Base-by-base conservation (phyloP, 768 basidiomycete species). In the Tubosaeta sp. region DNA sequence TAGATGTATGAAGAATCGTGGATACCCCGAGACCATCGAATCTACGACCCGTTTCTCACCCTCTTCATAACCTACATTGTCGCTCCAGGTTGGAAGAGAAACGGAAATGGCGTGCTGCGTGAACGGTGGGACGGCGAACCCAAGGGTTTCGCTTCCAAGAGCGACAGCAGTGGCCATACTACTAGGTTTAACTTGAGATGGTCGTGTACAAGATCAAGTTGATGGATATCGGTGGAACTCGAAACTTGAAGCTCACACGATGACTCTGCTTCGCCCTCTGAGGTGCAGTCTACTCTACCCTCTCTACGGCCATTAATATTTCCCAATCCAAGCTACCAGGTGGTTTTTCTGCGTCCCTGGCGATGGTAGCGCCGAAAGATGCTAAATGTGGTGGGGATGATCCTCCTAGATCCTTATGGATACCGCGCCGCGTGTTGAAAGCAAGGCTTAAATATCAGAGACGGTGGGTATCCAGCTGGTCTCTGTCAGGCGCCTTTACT, bases 31-130 rank as follows among this genome's bases (percentile, higher is more conserved):
- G 36, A 88, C 80, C 94, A 95, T 91, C 6, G 70, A 73, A 50
- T 87, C 79, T 1, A 88, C 63, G 6, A 97, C 83, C 32, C 93
- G 76, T 58, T 86, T 81, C 9, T 88, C 84, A 16, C 91, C 91
- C 60, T 92, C 87, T 68, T 97, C 95, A 59, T 97, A 97, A 12
- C 76, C 94, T 18, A 97, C 82, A 59, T 87, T 90, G 68, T 97
- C 94, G 29, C 73, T 72, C 94, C 94, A 97, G 27, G 82, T 94
- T 0, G 94, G 94, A 1, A 97, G 77, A 8, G 91, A 94, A n/a
- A 95, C 92, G 3, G 92, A 94, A 56, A 95, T 90, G 12, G 94
- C 94, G 60, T 97, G 94, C 11, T 86, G 82, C 4, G 82, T 86
- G 63, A 80, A 75, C 2, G 84, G 79, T 16, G 86, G 86, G 2